A percentile compares a stretch with the other conserved stretches of the same genome.
Conservation (phyloP, 495 filamentous ascomycete genomes). For the Chaetomium cochliodes region DNA sequence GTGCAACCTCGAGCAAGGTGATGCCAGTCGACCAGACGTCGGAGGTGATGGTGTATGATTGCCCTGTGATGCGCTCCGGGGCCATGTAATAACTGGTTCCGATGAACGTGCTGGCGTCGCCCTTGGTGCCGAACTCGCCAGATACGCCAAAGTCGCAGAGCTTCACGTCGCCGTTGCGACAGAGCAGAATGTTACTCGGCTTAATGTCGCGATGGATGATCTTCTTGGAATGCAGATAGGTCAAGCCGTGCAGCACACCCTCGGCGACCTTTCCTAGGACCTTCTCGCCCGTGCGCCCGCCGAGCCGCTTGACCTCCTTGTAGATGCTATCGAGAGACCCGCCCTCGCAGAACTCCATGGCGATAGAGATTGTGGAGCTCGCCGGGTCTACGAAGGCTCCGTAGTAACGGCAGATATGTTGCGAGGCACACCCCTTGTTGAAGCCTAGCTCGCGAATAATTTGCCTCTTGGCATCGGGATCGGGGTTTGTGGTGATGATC, state of each 20-base stretch:
- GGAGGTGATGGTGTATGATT: slow-evolving; percentile 96
- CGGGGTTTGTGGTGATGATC: slow-evolving; percentile 97
- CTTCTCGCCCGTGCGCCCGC: slow-evolving; percentile 93
- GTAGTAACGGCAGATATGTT: slow-evolving; percentile 95
- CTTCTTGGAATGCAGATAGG: slow-evolving; percentile 92
- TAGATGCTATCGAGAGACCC: slow-evolving; percentile 94
- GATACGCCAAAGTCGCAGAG: slow-evolving; percentile 98
- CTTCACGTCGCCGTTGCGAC: slow-evolving; percentile 89
- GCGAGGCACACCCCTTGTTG: slow-evolving; percentile 93
- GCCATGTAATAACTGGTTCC: slow-evolving; percentile 99
- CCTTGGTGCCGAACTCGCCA: slow-evolving; percentile 96
- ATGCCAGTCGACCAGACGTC: slow-evolving; percentile 98
- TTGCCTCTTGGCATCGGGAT: slow-evolving; percentile 96
- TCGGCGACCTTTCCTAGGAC: slow-evolving; percentile 98
- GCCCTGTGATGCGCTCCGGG: slow-evolving; percentile 93
- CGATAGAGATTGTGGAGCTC: slow-evolving; percentile 92
- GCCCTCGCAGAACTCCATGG: slow-evolving; percentile 98
- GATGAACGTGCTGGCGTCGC: slow-evolving; percentile 98
- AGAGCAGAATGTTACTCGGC: slow-evolving; percentile 93
- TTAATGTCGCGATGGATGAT: slow-evolving; percentile 99
- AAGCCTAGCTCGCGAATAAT: slow-evolving; percentile 93
- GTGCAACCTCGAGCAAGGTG: slow-evolving; percentile 92
- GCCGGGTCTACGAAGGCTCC: slow-evolving; percentile 93
- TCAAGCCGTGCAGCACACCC: slow-evolving; percentile 89
- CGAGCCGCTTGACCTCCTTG: slow-evolving; percentile 91